phyloP scores from a whole-genome alignment of 2,329 filamentous ascomycete genomes.

The Ceratocystis colombiana region DNA sequence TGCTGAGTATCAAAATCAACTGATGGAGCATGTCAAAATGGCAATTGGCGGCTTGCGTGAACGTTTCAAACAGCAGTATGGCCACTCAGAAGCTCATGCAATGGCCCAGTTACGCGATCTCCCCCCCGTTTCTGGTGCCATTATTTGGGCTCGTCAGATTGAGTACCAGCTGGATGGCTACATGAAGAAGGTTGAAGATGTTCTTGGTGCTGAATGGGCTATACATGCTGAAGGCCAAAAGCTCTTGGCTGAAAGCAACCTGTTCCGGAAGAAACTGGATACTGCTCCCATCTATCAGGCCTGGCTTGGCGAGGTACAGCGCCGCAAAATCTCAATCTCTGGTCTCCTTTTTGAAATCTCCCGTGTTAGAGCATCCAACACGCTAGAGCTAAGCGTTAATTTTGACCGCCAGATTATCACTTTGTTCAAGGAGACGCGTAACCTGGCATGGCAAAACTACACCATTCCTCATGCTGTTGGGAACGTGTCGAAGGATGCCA shows the following conservation, averaged over 20 bases:
- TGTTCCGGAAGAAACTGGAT: constrained; percentile 94
- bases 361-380: constrained; percentile 78
- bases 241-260: constrained; percentile 76
- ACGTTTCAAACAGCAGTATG: constrained; percentile 97
- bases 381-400: constrained; percentile 81
- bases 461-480: constrained; percentile 88
- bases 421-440: constrained; percentile 95
- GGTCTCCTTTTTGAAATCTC: constrained; percentile 85
- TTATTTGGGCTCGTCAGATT: constrained; percentile 96
- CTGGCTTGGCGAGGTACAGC: constrained; percentile 83
- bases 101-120: constrained; percentile 97
- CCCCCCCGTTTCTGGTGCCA: constrained; percentile 89
- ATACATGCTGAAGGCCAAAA: constrained; percentile 92
- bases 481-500: constrained; percentile 96
- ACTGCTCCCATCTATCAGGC: constrained; percentile 89
- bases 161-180: constrained; percentile 91
- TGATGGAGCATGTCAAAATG: constrained; percentile 95
- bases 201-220: constrained; percentile 88
- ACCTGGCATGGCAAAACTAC: constrained; percentile 89
- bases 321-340: constrained; percentile 81
- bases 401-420: constrained; percentile 97
- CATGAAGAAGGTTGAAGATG: constrained; percentile 98
- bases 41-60: constrained; percentile 90
- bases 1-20: constrained; percentile 92
- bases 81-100: constrained; percentile 90